These are phyloP conservation scores for Purpureocillium takamizusanense DNA, from an alignment of 2,329 filamentous ascomycete species.

Conservation along the genomic window DNA sequence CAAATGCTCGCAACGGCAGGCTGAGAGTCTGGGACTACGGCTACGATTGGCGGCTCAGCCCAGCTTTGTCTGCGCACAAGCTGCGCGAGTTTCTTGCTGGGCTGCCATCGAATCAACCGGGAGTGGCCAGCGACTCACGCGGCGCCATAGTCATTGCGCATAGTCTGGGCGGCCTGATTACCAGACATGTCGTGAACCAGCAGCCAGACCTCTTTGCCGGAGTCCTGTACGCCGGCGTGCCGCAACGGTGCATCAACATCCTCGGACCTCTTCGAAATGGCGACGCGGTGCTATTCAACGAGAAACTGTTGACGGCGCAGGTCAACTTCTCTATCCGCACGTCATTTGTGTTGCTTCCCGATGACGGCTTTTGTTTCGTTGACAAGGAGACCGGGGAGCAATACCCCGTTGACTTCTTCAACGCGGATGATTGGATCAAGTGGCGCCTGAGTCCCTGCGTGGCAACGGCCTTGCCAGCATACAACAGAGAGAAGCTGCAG, in stretches of 20 bases:
- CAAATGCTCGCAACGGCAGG: constrained; percentile 62
- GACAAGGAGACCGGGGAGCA: constrained; percentile 72
- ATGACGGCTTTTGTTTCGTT: constrained; percentile 81
- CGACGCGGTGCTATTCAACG: constrained; percentile 85
- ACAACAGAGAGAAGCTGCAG: constrained; percentile 26
- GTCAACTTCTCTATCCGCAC: constrained; percentile 90
- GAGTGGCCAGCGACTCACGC: constrained; percentile 38
- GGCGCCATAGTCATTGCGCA: constrained; percentile 81
- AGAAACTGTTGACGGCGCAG: constrained; percentile 80
- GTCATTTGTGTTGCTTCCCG: constrained; percentile 74
- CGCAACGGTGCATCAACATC: constrained; percentile 83
- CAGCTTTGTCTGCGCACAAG: constrained; percentile 61
- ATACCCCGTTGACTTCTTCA: constrained; percentile 78
- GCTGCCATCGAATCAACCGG: constrained; percentile 64
- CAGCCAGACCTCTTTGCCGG: constrained; percentile 78
- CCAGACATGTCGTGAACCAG: constrained; percentile 78
- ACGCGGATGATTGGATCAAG: constrained; percentile 69
- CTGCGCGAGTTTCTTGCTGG: constrained; percentile 65
- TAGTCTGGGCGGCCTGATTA: constrained; percentile 79
- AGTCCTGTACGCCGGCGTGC: constrained; percentile 76
- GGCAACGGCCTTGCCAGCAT: constrained; percentile 52
- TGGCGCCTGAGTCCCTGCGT: constrained; percentile 73
- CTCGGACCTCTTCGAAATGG: constrained; percentile 82
- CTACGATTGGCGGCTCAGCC: constrained; percentile 90
- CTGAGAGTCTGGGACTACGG: constrained; percentile 83